Base-by-base conservation (phyloP, 768 basidiomycete genomes). In the Pleurotus platypus region DNA sequence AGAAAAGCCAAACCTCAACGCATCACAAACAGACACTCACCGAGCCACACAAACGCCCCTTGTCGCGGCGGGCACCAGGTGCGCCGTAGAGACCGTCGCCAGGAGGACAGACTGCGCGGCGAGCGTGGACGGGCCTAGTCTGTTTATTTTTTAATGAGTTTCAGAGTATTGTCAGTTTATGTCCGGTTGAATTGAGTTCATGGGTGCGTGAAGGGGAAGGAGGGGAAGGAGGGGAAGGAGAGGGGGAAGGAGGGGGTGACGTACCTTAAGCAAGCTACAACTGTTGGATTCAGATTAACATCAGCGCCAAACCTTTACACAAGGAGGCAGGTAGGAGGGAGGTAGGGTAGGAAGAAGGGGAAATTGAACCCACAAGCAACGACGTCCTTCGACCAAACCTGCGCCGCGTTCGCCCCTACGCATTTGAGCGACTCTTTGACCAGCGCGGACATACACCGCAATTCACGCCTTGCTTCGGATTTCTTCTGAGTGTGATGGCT, bases 371-470 rank as follows among this genome's bases (percentile, higher is more conserved):
- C 39, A 59, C 58, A 12, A 11, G 56, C 50, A 8, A 45, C 38
- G 15, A 57, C 9, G 27, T 59, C 58, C 27, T 59, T 59, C 16
- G 58, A 56, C 58, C 58, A 59, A 7, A 37, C 48, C 26, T 59
- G 46, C 7, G 56, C 26, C n/a, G 58, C 58, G 13, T n/a, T 43
- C 42, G 42, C 42, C 9, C 51, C 42, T 46, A 58, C 30, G 11
- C 58, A 51, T 37, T 15, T 46, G 7, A 46, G 7, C 12, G 50
- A 30, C 9, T n/a, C 40, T 22, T 18, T 35, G 6, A 56, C 13
- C 12, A 56, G 20, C 45, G n/a, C 18, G 13, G 7, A 11, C 43
- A 56, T 46, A 7, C 55, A 42, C 11, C 16, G 26, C 40, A n/a
- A 11, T 11, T 3, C 30, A 9, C 30, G 30, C 30, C 30, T 35